Evolutionary conservation across 192 early-diverging fungal genomes (phyloP), one percentile per base, ranked within the genome.

Genomic region (Rhizoclosmatium globosum): DNA sequence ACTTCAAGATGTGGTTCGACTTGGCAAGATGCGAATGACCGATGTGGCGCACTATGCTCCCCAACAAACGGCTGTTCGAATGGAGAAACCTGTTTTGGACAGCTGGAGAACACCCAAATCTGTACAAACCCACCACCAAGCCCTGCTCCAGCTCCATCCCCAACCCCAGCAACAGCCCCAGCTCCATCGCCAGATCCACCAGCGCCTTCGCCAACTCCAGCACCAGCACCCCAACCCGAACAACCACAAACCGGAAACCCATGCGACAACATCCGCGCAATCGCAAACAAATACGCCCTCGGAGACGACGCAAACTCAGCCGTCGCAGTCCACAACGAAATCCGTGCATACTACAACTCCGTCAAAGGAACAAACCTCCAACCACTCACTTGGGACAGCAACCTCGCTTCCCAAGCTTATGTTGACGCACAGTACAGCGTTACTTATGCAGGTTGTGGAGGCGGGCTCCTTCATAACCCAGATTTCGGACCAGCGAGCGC

Each of bases 351-450:
- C 42, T 13, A 23, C 23, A 23, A 19, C 57, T 59, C 48, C 0
- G n/a, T 41, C 50, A 7, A 19, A 7, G 70, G 70, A 17, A 7
- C 19, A 42, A 39, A n/a, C 50, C 39, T 64, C 58, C 7, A 7
- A 3, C n/a, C 11, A 0, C 45, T 62, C 7, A 64, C 57, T 19
- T 74, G 73, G 73, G 31, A 42, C 44, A 13, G 19, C 4, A 59
- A 9, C 4, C 19, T 74, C 13, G 73, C 31, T 9, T 23, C 2
- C n/a, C 41, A 60, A 17, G 73, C 73, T 23, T 74, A 74, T 44
- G 44, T 11, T 31, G 73, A 74, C 39, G 73, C 73, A 1, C 58
- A 62, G 11, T 74, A 74, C 44, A 39, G 58, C 17, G 59, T 64
- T 4, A 58, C 1, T 3, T n/a, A 57, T 23, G 38, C 23, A 2